Evolutionary conservation across 177 flowering plant genomes (phyloP), one percentile per base, ranked within the genome.

Genomic region (Vitis hybrid): DNA sequence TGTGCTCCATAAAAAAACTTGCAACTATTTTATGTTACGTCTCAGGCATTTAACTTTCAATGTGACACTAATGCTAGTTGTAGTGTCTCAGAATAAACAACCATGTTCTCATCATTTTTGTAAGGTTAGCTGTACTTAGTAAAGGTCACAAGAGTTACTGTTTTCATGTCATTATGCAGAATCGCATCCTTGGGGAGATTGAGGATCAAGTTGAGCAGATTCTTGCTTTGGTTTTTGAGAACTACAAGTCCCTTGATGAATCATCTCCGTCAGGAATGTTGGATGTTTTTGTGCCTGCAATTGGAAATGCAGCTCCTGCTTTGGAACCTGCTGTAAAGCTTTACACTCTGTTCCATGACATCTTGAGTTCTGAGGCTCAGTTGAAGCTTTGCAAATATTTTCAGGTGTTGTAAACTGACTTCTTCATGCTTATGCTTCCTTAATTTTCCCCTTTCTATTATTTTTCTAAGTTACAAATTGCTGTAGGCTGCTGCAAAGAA

Each of bases 161-260:
- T 5, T 54, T 78, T 56, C 48, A 41, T 41, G 46, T 41, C 46
- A 41, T 75, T 77, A 46, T 65, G 63, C 85, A 94, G 99, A 92
- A 91, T 64, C 98, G 99, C 50, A 82, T 95, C n/a, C 71, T 93
- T 50, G 98, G 94, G 73, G 97, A 91, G 77, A 82, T 87, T 65
- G 86, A 82, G 73, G 99, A 93, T 68, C 90, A 90, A 82, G 76
- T 89, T 61, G 97, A 89, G 73, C 91, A 90, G 75, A 83, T 93
- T 70, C 90, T 95, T 71, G 72, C 93, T 65, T 72, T 86, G 30
- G 89, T 80, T 63, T 95, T 95, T 80, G 97, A 93, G 79, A 95
- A 95, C 65, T 95, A 91, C 79, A 95, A 95, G 74, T 89, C 97
- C 8, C 80, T 95, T 59, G 97, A 95, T 74, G 99, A 95, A 71